These are phyloP conservation scores for Ceratocystis huliohia DNA, from an alignment of 2,329 filamentous ascomycete species.

Conservation along the genomic window DNA sequence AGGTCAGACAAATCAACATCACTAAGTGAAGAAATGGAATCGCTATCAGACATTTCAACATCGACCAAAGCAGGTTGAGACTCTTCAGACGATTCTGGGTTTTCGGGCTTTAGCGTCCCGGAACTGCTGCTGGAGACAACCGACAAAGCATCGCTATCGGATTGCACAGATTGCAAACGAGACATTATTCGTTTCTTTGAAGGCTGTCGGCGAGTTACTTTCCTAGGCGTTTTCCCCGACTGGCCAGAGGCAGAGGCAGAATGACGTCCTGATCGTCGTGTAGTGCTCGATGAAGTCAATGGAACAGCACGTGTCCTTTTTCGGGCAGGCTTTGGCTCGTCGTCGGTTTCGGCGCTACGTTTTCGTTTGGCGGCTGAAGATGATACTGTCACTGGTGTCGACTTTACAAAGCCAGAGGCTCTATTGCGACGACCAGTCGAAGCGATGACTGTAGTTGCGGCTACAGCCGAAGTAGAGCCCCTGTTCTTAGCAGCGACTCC, in stretches of 20 bases:
- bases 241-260: not conserved
- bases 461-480: conserved; percentile 14
- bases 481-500: conserved; percentile 6
- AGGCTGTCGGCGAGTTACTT: not conserved
- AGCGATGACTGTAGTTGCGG: not conserved
- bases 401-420: not conserved
- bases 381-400: conserved; percentile 21
- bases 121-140: not conserved
- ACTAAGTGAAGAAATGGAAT: conserved; percentile 19
- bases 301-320: conserved; percentile 7
- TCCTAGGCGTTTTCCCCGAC: not conserved
- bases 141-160: not conserved
- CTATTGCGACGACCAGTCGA: not conserved
- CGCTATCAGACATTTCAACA: conserved; percentile 10
- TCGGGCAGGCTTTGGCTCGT: conserved; percentile 6
- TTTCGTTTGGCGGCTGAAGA: conserved; percentile 21
- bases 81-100: too few species aligned
- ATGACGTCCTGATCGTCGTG: not conserved
- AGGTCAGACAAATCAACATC: conserved; percentile 19
- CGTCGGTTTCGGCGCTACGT: not conserved
- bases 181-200: not conserved
- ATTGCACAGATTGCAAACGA: not conserved
- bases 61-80: not conserved
- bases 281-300: not conserved
- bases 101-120: not conserved